Evolutionary conservation across 1,284 basidiomycete species (phyloP).

Genomic region (Mycosarcoma maydis): DNA sequence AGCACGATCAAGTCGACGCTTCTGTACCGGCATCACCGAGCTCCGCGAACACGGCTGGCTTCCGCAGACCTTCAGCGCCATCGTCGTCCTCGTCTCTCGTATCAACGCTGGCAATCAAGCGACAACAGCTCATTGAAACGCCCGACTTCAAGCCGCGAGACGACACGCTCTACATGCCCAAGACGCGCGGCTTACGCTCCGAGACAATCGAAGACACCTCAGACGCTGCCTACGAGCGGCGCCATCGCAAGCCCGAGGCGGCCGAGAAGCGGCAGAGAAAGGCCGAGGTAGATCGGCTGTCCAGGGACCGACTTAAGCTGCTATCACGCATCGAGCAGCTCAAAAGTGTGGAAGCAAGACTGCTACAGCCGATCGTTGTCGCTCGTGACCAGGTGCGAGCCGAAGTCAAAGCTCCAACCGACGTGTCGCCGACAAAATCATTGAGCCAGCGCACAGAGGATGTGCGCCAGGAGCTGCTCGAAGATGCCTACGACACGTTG

Average conservation of each 20-base stretch:
- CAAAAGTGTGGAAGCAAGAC: conserved; percentile 74
- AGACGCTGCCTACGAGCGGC: conserved; percentile 82
- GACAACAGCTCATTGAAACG: conserved; percentile 55
- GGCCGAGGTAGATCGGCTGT: conserved; percentile 87
- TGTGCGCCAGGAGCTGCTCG: conserved; percentile 46
- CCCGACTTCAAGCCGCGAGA: conserved; percentile 55
- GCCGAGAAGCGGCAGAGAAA: conserved; percentile 85
- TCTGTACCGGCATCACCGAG: conserved; percentile 3
- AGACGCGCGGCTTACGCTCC: conserved; percentile 48
- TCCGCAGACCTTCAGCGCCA: background rate
- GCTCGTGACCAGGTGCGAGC: conserved; percentile 46
- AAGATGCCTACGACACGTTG: conserved; percentile 49
- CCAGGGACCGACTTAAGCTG: conserved; percentile 89
- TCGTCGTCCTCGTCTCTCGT: conserved; percentile 12
- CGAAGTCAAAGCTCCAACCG: conserved; percentile 2
- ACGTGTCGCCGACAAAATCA: conserved; percentile 6
- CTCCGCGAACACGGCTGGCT: background rate
- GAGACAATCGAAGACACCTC: conserved; percentile 74
- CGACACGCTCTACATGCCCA: conserved; percentile 53
- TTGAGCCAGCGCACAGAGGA: conserved; percentile 40
- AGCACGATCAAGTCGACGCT: conserved; percentile 1
- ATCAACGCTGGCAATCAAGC: conserved; percentile 35
- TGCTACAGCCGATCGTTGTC: conserved; percentile 49
- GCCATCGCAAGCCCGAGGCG: conserved; percentile 84
- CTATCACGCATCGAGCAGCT: conserved; percentile 86